Base-by-base conservation (phyloP, 192 early-diverging fungal species). In the Geosiphon pyriformis region DNA sequence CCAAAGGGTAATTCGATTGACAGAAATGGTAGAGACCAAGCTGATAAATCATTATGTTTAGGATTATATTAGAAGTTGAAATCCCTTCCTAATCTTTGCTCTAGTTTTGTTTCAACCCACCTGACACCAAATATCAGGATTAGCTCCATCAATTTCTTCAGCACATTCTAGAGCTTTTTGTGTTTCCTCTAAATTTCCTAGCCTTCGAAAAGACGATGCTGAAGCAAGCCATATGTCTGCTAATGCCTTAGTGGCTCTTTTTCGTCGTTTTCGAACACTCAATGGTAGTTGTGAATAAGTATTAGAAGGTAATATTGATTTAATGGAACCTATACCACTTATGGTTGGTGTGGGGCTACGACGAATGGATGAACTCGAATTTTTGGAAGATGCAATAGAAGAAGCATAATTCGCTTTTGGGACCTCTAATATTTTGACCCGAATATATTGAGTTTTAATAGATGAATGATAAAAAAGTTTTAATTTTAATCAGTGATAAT, bases 51-150 rank as follows among this genome's bases (percentile, higher is more conserved):
- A 35, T 47, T 64, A 53, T 31, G 25, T 25, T 49, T n/a, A 65
- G 15, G 23, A 7, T 27, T 11, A 31, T 27, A 61, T 27, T 51
- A 27, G 51, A 52, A 42, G 63, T 20, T 57, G 7, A 0, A 61
- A 20, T 49, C 32, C 0, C 26, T 1, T 22, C 2, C 23, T 15
- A 22, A 51, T 2, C 11, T 15, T 65, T 2, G 18, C 1, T 31
- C 10, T 26, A 1, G 20, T 29, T 22, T 7, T 1, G 32, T 35
- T 59, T n/a, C 4, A n/a, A 20, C 33, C 64, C 70, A 75, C 71
- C 69, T 80, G 78, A 58, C 74, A 78, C 85, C 85, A 87, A 0
- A 84, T 73, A 59, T 78, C 74, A 0, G 83, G 78, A 58, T 77
- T 76, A 8, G 67, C 65, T 23, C 69, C 65, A 61, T 82, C 76